Evolutionary conservation across 2,329 filamentous ascomycete species (phyloP).

Genomic region (Immersiporthe knoxdaviesiana): DNA sequence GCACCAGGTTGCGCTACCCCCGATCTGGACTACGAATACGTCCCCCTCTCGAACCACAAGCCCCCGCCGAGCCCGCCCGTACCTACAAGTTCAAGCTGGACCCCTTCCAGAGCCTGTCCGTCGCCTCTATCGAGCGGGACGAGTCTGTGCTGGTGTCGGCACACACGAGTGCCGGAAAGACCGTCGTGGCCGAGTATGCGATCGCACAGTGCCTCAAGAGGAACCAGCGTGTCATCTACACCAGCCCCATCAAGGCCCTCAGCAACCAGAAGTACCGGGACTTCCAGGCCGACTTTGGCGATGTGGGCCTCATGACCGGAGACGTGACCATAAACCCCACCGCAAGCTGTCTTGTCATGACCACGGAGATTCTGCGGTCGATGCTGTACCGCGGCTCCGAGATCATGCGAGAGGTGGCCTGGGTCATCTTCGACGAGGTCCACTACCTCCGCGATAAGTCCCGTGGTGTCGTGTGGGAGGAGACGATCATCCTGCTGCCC

Average conservation of each 20-base stretch:
- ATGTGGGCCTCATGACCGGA: slow-evolving; percentile 97
- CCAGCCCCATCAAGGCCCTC: slow-evolving; percentile 96
- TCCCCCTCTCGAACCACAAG: slow-evolving; percentile 94
- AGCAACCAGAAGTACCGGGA: slow-evolving; percentile 99
- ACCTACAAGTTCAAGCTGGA: slow-evolving; percentile 90
- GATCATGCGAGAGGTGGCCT: slow-evolving; percentile 98
- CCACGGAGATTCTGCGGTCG: slow-evolving; percentile 96
- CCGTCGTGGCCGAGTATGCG: slow-evolving; percentile 96
- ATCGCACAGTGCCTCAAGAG: slow-evolving; percentile 96
- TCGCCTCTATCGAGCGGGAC: slow-evolving; percentile 91
- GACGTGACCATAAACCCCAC: slow-evolving; percentile 99
- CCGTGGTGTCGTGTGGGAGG: slow-evolving; percentile 97
- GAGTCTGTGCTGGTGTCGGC: slow-evolving; percentile 97
- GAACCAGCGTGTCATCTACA: slow-evolving; percentile 98
- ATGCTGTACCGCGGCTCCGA: slow-evolving; percentile 98
- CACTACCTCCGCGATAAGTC: slow-evolving; percentile 97
- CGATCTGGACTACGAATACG: slow-evolving; percentile 93
- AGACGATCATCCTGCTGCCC: slow-evolving; percentile 95
- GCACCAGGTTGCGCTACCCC: slow-evolving; percentile 93
- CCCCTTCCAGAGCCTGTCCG: slow-evolving; percentile 94
- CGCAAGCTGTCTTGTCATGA: slow-evolving; percentile 98
- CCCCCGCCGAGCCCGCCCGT: slow-evolving; percentile 85
- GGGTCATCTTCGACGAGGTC: slow-evolving; percentile 98
- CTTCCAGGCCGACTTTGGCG: slow-evolving; percentile 92
- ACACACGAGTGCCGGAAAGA: slow-evolving; percentile 97